These are phyloP conservation scores for Meyerozyma carpophila DNA, from an alignment of 1,139 yeast genomes.

Conservation along the genomic window DNA sequence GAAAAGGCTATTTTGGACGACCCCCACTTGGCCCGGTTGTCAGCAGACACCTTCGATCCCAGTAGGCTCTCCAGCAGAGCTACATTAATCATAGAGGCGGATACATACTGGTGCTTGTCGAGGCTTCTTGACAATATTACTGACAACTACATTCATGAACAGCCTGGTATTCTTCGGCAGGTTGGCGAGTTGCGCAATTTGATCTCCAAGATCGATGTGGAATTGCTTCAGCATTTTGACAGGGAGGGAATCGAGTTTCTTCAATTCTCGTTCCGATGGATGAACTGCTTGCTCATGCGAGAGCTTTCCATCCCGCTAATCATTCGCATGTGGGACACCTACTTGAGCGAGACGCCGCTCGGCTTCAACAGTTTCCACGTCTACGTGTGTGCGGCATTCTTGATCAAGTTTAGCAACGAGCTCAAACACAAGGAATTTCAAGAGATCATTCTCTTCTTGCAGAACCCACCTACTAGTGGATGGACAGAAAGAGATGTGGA, in stretches of 20 bases:
- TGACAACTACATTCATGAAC: constrained; percentile 95
- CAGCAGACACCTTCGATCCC: constrained; percentile 55
- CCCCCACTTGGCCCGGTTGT: constrained; percentile 18
- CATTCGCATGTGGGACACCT: constrained; percentile 97
- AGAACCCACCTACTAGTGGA: constrained; percentile 74
- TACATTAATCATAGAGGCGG: constrained; percentile 65
- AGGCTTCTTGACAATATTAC: constrained; percentile 89
- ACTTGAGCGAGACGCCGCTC: constrained; percentile 78
- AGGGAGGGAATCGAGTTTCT: constrained; percentile 83
- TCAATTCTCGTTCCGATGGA: constrained; percentile 96
- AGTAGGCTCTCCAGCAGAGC: constrained; percentile 47
- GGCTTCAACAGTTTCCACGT: constrained; percentile 94
- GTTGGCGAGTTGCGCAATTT: constrained; percentile 75
- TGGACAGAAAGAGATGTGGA: constrained; percentile 94
- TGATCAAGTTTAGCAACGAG: constrained; percentile 78
- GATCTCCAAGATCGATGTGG: constrained; percentile 73
- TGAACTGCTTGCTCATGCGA: constrained; percentile 95
- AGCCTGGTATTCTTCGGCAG: constrained; percentile 93
- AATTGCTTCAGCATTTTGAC: constrained; percentile 68
- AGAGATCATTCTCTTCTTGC: constrained; percentile 85
- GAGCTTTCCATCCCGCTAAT: constrained; percentile 76
- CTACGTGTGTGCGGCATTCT: constrained; percentile 96
- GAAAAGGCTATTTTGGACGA: constrained; percentile 26
- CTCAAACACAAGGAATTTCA: constrained; percentile 89
- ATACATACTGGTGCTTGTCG: constrained; percentile 93